Conservation (phyloP, 1,139 yeast genomes). For the Hyphopichia burtonii region DNA sequence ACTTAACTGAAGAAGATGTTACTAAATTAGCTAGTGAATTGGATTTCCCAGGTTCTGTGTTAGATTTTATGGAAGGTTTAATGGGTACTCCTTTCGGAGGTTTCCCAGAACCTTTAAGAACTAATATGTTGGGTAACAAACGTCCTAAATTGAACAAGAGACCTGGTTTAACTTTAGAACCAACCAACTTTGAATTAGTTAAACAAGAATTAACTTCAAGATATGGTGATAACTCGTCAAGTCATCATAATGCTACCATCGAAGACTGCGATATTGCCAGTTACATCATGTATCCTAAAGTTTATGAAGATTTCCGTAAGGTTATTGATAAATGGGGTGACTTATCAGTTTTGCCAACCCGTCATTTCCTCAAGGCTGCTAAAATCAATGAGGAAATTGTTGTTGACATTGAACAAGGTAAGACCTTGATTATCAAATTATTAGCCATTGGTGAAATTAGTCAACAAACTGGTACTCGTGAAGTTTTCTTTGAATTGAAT, state of each 20-base stretch:
- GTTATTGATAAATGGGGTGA: constrained; percentile 82
- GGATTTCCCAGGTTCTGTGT: constrained; percentile 97
- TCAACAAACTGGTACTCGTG: constrained; percentile 84
- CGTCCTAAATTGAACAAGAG: constrained; percentile 85
- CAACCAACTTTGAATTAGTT: constrained; percentile 72
- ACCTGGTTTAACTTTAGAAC: constrained; percentile 87
- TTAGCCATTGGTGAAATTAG: constrained; percentile 92
- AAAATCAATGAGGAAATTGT: constrained; percentile 83
- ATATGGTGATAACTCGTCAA: constrained; percentile 33
- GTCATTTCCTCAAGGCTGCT: constrained; percentile 84
- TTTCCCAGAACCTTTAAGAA: constrained; percentile 97
- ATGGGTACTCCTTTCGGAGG: constrained; percentile 99
- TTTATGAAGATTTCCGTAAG: constrained; percentile 82
- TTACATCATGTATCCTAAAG: constrained; percentile 97
- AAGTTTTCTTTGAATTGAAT: constrained; percentile 94
- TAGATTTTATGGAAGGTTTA: constrained; percentile 97
- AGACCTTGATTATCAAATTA: constrained; percentile 84
- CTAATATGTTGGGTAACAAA: constrained; percentile 78
- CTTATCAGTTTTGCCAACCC: constrained; percentile 88
- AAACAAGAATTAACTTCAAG: constrained; percentile 69
- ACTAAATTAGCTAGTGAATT: constrained; percentile 80
- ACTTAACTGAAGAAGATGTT: constrained; percentile 81
- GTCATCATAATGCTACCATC: constrained; percentile 34
- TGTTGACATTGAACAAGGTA: constrained; percentile 93
- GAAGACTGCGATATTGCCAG: constrained; percentile 90